Evolutionary conservation across 371 early-diverging fungal species (phyloP).

Genomic region (Mortierella sp.): DNA sequence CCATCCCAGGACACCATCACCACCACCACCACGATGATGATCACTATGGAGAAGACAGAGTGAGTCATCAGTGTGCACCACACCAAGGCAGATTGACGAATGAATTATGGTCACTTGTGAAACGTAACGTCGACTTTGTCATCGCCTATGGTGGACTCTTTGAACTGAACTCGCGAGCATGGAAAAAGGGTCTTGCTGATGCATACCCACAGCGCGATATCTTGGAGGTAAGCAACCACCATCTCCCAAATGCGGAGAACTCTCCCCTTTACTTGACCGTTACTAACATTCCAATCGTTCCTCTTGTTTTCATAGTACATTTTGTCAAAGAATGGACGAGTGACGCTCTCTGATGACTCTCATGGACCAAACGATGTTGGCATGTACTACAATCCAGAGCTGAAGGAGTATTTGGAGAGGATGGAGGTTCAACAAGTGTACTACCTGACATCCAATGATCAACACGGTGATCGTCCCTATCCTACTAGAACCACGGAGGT

Average conservation of each 20-base stretch:
- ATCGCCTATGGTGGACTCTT: constrained; percentile 86
- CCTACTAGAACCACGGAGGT: constrained; percentile 7
- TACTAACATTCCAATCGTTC: not conserved
- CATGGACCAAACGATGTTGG: constrained; percentile 93
- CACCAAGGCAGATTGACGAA: constrained; percentile 17
- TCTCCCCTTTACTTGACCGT: too few species aligned
- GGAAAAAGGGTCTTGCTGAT: constrained; percentile 87
- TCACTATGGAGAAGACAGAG: constrained; percentile 14
- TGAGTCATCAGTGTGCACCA: not conserved
- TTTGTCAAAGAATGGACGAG: constrained; percentile 68
- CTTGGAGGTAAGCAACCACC: constrained; percentile 61
- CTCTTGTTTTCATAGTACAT: constrained; percentile 62
- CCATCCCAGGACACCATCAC: constrained; percentile 26
- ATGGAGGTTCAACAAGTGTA: constrained; percentile 38
- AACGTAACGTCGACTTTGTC: constrained; percentile 86
- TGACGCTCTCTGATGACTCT: constrained; percentile 92
- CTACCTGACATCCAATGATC: constrained; percentile 24
- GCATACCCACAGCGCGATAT: constrained; percentile 91
- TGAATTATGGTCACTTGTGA: constrained; percentile 69
- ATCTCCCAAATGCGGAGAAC: too few species aligned
- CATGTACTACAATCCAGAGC: constrained; percentile 71
- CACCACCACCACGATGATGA: constrained; percentile 28
- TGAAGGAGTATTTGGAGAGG: constrained; percentile 36
- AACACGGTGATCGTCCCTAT: not conserved
- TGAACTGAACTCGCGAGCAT: constrained; percentile 93